A percentile compares a stretch with the other conserved stretches of the same genome.
These are phyloP conservation scores for Aureococcus anophagefferens DNA, from an alignment of 108 stramenopile genomes.

Conservation along the genomic window DNA sequence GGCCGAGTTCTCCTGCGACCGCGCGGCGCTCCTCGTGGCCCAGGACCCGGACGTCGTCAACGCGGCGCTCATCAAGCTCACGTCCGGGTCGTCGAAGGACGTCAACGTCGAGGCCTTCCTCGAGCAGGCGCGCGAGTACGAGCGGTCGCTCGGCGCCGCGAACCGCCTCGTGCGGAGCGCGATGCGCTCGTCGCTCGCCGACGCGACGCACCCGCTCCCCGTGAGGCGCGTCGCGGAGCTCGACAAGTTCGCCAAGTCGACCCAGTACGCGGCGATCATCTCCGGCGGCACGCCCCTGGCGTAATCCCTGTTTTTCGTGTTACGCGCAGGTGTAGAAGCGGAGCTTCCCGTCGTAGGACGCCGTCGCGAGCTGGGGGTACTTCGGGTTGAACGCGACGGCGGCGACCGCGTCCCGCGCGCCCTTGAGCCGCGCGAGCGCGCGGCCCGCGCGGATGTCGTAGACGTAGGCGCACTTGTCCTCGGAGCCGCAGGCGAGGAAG, in stretches of 20 bases:
- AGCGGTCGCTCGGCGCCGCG: conserved; percentile 30
- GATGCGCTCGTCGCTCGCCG: conserved; percentile 17
- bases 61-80: conserved; percentile 55
- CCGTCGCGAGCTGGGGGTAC: conserved; percentile 23
- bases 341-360: conserved; percentile 15
- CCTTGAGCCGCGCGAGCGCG: neutral
- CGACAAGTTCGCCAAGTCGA: conserved; percentile 43
- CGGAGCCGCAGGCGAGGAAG: conserved; percentile 25
- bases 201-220: conserved; percentile 57
- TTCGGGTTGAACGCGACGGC: conserved; percentile 17
- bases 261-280: conserved; percentile 31
- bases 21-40: conserved; percentile 55
- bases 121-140: conserved; percentile 51
- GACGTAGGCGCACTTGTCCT: conserved; percentile 17
- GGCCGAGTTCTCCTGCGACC: conserved; percentile 66
- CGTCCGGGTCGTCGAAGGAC: conserved; percentile 42
- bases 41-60: conserved; percentile 55
- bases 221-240: conserved; percentile 51
- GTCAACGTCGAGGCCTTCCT: conserved; percentile 46
- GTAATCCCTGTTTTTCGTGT: no score
- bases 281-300: no score
- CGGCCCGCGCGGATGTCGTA: conserved; percentile 3
- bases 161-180: conserved; percentile 33
- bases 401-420: conserved; percentile 20
- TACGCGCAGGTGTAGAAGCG: conserved; percentile 5